phyloP scores from a whole-genome alignment of 2,329 filamentous ascomycete genomes.

The Calonectria honghensis region DNA sequence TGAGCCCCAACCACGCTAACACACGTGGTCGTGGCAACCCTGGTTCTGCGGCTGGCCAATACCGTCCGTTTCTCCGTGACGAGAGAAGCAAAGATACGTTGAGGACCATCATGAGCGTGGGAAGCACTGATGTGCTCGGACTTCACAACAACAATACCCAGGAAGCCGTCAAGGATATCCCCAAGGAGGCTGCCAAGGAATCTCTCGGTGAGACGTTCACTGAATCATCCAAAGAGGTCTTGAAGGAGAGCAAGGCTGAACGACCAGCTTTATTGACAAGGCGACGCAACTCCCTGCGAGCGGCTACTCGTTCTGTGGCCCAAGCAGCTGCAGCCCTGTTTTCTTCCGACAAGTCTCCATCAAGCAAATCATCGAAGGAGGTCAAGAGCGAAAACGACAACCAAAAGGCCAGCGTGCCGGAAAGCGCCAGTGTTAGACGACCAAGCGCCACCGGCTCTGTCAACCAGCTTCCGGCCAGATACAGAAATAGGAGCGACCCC shows the following conservation, averaged over 20 bases:
- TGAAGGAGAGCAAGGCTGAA: neutral
- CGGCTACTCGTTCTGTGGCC: constrained; percentile 39
- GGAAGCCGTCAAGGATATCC: neutral
- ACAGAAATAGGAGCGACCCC: constrained; percentile 13
- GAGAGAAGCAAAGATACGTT: constrained; percentile 69
- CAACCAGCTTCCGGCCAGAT: constrained; percentile 6
- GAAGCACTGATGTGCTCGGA: constrained; percentile 62
- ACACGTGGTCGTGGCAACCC: constrained; percentile 23
- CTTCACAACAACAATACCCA: constrained; percentile 29
- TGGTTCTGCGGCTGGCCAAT: constrained; percentile 58
- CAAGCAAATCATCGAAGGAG: constrained; percentile 11
- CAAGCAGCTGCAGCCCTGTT: constrained; percentile 46
- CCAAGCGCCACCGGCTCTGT: constrained; percentile 7
- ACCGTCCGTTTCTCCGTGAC: constrained; percentile 61
- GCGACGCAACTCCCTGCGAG: constrained; percentile 33
- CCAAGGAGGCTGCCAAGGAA: neutral
- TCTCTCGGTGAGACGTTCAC: neutral
- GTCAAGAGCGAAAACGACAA: neutral
- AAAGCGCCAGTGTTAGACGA: neutral
- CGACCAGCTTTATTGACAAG: constrained; percentile 43
- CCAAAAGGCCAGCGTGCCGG: neutral
- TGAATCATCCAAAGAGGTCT: neutral
- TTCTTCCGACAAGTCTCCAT: constrained; percentile 39
- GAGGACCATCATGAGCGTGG: constrained; percentile 71
- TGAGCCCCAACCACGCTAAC: constrained; percentile 49